A percentile compares a stretch with the other conserved stretches of the same genome.
phyloP scores from a whole-genome alignment of 2,329 filamentous ascomycete genomes.

The Fusarium buharicum region DNA sequence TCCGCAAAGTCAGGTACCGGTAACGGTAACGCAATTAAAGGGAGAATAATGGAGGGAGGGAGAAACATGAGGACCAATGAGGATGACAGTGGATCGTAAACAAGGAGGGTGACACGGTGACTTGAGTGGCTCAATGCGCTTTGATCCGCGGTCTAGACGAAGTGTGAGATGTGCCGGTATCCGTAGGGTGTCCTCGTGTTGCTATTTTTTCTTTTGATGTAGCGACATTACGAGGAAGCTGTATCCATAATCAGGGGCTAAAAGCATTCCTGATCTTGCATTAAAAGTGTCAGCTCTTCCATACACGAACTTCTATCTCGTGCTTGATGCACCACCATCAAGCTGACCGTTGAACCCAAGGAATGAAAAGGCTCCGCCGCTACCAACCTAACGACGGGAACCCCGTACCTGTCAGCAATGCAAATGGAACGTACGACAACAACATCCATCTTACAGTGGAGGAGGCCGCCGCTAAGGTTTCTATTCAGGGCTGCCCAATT shows the following conservation, averaged over 20 bases:
- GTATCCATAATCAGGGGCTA: constrained; percentile 24
- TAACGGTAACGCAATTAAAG: constrained; percentile 32
- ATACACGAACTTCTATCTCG: not conserved
- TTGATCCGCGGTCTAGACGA: constrained; percentile 13
- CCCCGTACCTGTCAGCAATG: not conserved
- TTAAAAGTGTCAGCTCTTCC: no score
- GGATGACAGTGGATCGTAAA: constrained; percentile 26
- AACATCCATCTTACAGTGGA: constrained; percentile 5
- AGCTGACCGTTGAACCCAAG: constrained; percentile 3
- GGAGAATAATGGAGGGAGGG: constrained; percentile 25
- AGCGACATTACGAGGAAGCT: not conserved
- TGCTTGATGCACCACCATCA: not conserved
- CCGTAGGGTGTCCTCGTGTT: constrained; percentile 22
- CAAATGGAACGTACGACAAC: constrained; percentile 24
- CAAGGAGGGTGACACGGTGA: constrained; percentile 34
- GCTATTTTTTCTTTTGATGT: constrained; percentile 22
- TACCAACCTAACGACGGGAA: constrained; percentile 15
- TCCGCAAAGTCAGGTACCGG: constrained; percentile 6
- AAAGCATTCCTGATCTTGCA: no score
- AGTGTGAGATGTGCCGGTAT: constrained; percentile 14
- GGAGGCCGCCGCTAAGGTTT: constrained; percentile 5
- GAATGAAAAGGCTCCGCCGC: constrained; percentile 4
- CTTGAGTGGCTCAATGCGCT: constrained; percentile 27
- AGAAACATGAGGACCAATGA: constrained; percentile 29
- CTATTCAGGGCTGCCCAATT: constrained; percentile 5